Evolutionary conservation across 805 yeast species (phyloP), one percentile per base, ranked within the genome.

Genomic region (Saturnispora ahearnii): DNA sequence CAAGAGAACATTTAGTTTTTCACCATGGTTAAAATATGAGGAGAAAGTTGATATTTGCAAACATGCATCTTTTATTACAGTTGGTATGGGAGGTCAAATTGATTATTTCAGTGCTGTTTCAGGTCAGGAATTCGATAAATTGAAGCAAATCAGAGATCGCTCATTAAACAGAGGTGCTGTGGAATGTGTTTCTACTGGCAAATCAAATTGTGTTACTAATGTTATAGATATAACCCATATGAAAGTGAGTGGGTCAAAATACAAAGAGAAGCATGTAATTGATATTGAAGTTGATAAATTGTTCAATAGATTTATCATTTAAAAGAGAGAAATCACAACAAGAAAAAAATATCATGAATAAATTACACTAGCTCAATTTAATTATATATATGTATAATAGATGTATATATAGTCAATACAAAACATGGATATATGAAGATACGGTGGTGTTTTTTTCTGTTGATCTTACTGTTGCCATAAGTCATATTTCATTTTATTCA

Each of bases 61-160:
- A n/a, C 49, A 40, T 32, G 29, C 28, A 13, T 18, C 54, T 37
- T 59, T 64, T 41, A 42, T 66, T 15, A 56, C 69, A 11, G 63
- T 67, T 49, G 75, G 75, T 1, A 37, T 72, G 15, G 62, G 66
- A 38, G 76, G 77, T 3, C 72, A 69, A 40, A 51, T 71, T 7
- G 57, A 53, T 48, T 37, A 49, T 37, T 46, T 58, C 32, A 53
- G 44, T 5, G 45, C 54, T 26, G 42, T 53, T 30, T 44, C 46
- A 15, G 52, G 48, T 31, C 24, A 43, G 7, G 55, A 55, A 44
- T 47, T 56, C 31, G 32, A 29, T 7, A 29, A 22, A 24, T n/a
- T 43, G 15, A 34, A 45, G 37, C 18, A 22, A 24, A 10, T 38
- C 12, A n/a, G 28, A 24, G 26, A 22, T 22, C 6, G 15, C 10